Percentiles rank a stretch among this genome's conserved stretches.
Conservation (phyloP, 345 rosid species). For the Pistacia atlantica region DNA sequence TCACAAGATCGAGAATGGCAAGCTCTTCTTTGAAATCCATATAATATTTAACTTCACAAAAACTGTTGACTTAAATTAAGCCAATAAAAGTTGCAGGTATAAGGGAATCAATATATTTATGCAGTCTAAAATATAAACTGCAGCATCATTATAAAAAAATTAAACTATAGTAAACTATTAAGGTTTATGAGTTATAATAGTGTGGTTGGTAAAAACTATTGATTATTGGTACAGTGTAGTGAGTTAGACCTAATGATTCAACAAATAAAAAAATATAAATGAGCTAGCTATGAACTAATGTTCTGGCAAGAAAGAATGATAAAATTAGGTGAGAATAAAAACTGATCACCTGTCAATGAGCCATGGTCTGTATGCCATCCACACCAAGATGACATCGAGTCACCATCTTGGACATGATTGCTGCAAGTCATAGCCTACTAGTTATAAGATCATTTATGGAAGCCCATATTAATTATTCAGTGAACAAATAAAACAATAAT, state of each 20-base stretch:
- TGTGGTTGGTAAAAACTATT: too few relatives aligned
- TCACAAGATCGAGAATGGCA: not conserved
- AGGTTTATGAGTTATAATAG: too few relatives aligned
- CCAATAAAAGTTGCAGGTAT: not conserved
- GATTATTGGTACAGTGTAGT: not conserved
- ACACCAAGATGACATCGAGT: slow-evolving; percentile 85
- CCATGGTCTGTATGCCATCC: slow-evolving; percentile 98
- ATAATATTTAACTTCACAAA: not conserved
- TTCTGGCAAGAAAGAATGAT: slow-evolving; percentile 15
- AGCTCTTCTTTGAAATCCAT: not conserved
- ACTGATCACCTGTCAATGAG: slow-evolving; percentile 67
- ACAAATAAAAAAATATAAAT: not conserved
- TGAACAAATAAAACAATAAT: not conserved
- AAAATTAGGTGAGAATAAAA: slow-evolving; percentile 12
- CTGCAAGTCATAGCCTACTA: slow-evolving; percentile 39
- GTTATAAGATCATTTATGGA: slow-evolving; percentile 20
- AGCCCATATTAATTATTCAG: slow-evolving; percentile 5
- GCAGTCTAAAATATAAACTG: not conserved
- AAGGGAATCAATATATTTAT: not conserved
- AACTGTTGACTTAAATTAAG: not conserved
- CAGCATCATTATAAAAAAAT: not conserved
- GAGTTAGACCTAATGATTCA: not conserved
- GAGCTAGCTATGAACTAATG: not conserved
- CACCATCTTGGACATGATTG: slow-evolving; percentile 40
- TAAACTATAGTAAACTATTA: not conserved